Percentiles rank a stretch among this genome's conserved stretches.
These are phyloP conservation scores for Pseudohalonectria lignicola DNA, from an alignment of 2,329 filamentous ascomycete species.

Conservation along the genomic window DNA sequence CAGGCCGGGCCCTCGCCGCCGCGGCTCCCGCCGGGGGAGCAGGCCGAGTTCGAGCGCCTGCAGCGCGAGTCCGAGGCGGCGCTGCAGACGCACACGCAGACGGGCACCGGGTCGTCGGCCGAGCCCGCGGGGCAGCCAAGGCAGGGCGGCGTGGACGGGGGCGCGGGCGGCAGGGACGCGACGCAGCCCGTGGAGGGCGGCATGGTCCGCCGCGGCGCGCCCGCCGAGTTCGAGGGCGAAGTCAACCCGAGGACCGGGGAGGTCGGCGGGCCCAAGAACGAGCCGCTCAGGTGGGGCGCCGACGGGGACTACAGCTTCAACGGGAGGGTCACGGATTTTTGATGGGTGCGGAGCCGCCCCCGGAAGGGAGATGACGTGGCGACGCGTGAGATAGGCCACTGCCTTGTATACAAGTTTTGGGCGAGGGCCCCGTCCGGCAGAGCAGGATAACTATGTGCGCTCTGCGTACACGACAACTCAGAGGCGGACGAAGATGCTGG, in stretches of 20 bases:
- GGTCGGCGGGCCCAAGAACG: slow-evolving; percentile 93
- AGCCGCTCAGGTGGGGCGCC: slow-evolving; percentile 79
- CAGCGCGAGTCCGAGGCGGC: slow-evolving; percentile 46
- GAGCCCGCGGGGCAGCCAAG: slow-evolving; percentile 11
- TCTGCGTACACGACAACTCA: too few species aligned
- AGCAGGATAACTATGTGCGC: too few species aligned
- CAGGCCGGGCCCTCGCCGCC: slow-evolving; percentile 59
- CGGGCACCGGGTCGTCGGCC: slow-evolving; percentile 10
- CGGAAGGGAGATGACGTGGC: not conserved
- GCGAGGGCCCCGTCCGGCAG: too few species aligned
- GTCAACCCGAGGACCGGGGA: slow-evolving; percentile 89
- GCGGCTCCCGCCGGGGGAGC: slow-evolving; percentile 76
- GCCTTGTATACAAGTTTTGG: too few species aligned
- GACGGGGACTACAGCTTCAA: slow-evolving; percentile 83
- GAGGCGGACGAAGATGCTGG: too few species aligned
- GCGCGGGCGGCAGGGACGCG: slow-evolving; percentile 33
- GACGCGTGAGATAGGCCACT: not conserved
- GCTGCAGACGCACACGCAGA: slow-evolving; percentile 12
- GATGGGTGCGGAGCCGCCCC: not conserved
- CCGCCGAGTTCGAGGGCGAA: slow-evolving; percentile 89
- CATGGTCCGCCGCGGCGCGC: slow-evolving; percentile 62
- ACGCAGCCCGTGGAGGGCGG: slow-evolving; percentile 29
- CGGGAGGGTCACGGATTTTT: slow-evolving; percentile 86
- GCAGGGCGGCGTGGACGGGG: slow-evolving; percentile 31
- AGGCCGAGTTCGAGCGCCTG: slow-evolving; percentile 82